Conservation (phyloP, 78 protist species). For the Cavenderia fasciculata region DNA sequence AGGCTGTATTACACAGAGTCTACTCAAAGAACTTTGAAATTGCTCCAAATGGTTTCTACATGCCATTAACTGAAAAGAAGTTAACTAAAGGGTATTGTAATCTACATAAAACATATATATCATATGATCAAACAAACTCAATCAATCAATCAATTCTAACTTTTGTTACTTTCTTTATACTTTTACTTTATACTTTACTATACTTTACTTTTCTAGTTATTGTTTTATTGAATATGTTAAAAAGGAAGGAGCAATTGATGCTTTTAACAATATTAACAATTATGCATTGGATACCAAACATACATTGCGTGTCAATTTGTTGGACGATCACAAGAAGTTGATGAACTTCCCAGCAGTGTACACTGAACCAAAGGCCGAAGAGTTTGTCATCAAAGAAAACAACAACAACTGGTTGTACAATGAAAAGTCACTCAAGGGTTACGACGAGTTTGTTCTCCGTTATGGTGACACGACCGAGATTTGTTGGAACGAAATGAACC, state of each 20-base stretch:
- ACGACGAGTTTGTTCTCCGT: slow-evolving; percentile 75
- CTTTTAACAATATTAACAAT: neutral
- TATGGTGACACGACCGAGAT: slow-evolving; percentile 84
- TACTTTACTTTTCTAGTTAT: neutral
- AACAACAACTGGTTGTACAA: slow-evolving; percentile 53
- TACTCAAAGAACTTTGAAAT: neutral
- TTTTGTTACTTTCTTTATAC: neutral
- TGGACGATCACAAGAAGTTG: slow-evolving; percentile 51
- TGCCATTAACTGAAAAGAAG: slow-evolving; percentile 5
- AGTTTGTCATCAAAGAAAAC: slow-evolving; percentile 13
- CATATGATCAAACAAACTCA: neutral
- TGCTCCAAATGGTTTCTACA: neutral
- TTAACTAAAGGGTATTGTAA: slow-evolving; percentile 47
- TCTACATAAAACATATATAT: neutral
- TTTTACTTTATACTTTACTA: neutral
- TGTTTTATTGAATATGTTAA: slow-evolving; percentile 64
- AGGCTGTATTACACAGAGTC: slow-evolving; percentile 10
- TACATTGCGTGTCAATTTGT: slow-evolving; percentile 20
- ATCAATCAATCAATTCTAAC: neutral
- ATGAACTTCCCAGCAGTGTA: slow-evolving; percentile 14
- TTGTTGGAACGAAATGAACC: slow-evolving; percentile 84
- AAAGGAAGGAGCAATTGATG: slow-evolving; percentile 51
- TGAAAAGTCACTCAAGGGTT: slow-evolving; percentile 36
- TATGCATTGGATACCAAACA: slow-evolving; percentile 38
- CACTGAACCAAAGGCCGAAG: slow-evolving; percentile 1